phyloP scores from a whole-genome alignment of 1,284 basidiomycete species.

The Ceratobasidium papillatum region DNA sequence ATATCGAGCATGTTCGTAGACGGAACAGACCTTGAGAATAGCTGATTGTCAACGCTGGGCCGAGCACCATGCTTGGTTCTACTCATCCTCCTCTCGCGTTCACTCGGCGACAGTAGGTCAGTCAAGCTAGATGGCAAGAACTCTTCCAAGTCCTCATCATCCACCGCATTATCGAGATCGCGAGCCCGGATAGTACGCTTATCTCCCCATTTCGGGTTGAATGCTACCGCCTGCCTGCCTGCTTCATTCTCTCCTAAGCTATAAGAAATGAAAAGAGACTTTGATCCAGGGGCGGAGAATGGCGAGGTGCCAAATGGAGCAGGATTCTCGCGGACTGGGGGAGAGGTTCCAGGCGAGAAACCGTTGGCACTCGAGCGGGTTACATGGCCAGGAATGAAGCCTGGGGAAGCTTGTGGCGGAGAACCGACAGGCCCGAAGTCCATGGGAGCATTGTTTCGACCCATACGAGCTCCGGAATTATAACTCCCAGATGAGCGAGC shows the following conservation, averaged over 20 bases:
- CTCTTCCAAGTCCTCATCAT: constrained; percentile 84
- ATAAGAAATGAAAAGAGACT: constrained; percentile 63
- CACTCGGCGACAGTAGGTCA: constrained; percentile 87
- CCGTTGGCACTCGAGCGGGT: constrained; percentile 52
- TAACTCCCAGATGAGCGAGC: constrained; percentile 54
- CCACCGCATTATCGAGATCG: constrained; percentile 57
- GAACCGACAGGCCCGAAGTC: constrained; percentile 79
- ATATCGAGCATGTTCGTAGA: constrained; percentile 75
- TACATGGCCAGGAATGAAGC: constrained; percentile 37
- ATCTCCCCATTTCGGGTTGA: constrained; percentile 39
- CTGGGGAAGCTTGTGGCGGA: constrained; percentile 60
- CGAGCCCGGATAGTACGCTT: constrained; percentile 47
- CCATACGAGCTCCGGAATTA: constrained; percentile 48
- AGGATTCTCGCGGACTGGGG: constrained; percentile 46
- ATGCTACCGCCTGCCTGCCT: constrained; percentile 40
- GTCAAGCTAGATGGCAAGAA: constrained; percentile 85
- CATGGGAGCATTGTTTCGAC: constrained; percentile 53
- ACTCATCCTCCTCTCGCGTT: constrained; percentile 79
- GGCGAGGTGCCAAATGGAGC: constrained; percentile 57
- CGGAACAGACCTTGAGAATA: constrained; percentile 78
- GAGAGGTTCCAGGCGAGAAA: constrained; percentile 63
- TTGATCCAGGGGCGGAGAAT: constrained; percentile 72
- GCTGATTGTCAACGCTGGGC: constrained; percentile 30
- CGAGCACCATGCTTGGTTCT: constrained; percentile 61
- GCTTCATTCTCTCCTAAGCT: constrained; percentile 49